Conservation (phyloP, 164 flowering plant genomes). For the Hamamelis virginiana region DNA sequence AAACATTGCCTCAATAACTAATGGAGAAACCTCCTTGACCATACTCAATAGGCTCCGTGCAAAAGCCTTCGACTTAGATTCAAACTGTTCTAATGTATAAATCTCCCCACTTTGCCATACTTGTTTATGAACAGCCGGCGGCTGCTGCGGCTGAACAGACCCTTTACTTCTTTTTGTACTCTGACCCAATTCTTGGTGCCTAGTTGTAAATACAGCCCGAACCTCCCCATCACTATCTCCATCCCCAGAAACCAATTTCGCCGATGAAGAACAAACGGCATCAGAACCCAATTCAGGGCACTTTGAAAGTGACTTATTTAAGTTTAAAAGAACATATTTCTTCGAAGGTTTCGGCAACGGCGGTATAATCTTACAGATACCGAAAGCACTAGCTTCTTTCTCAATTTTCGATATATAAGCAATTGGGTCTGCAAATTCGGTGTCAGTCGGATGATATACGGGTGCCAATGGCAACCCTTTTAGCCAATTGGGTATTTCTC, state of each 20-base stretch:
- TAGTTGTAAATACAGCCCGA: constrained; percentile 81
- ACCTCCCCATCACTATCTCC: constrained; percentile 36
- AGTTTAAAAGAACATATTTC: constrained; percentile 59
- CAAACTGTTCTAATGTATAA: constrained; percentile 92
- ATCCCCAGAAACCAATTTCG: constrained; percentile 24
- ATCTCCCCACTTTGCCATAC: constrained; percentile 97
- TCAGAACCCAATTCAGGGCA: constrained; percentile 58
- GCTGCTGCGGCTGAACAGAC: constrained; percentile 21
- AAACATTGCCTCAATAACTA: constrained; percentile 71
- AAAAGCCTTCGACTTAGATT: constrained; percentile 79
- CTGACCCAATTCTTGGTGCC: constrained; percentile 91
- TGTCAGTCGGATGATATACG: constrained; percentile 80
- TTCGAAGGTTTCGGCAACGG: constrained; percentile 93
- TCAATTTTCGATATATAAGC: constrained; percentile 96
- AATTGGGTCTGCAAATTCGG: constrained; percentile 97
- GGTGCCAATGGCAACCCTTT: constrained; percentile 85
- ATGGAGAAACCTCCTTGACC: constrained; percentile 68
- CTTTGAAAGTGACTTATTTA: constrained; percentile 72
- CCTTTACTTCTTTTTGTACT: constrained; percentile 45
- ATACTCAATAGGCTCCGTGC: constrained; percentile 53
- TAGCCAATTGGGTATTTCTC: constrained; percentile 79
- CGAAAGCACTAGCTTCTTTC: constrained; percentile 91
- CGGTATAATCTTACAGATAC: constrained; percentile 92
- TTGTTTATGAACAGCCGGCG: constrained; percentile 52
- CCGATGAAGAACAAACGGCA: constrained; percentile 15